Evolutionary conservation across 441 rosid genomes (phyloP), one percentile per base, ranked within the genome.

Genomic region (Adansonia gregorii): DNA sequence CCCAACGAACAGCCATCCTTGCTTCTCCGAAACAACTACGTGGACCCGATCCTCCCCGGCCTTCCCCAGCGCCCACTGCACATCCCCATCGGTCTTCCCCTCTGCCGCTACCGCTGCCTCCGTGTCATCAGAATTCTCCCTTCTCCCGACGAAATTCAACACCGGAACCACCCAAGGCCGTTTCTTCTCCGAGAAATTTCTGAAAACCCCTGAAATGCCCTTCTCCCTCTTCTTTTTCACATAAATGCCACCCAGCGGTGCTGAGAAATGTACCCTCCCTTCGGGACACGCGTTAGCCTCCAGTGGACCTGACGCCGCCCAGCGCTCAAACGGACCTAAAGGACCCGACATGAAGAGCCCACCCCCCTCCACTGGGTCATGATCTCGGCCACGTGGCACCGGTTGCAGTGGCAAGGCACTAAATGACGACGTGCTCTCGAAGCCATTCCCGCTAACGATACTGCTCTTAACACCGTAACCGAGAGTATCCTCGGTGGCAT

Each of bases 21-120:
- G 97, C 87, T 95, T 95, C 86, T 95, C 99, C 45, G 97, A 93
- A 67, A 95, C 95, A 43, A 94, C 99, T 74, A 95, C 93, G 58
- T 95, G 99, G 27, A 95, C 99, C 72, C 98, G 88, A 64, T 95
- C 99, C 88, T 95, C 99, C 12, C 99, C 99, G 0, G 99, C 98
- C 84, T 95, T 95, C 46, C 97, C 99, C 78, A 92, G 78, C 76
- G 97, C 98, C 99, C 99, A 95, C 84, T 95, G 95, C 60, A 95
- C 93, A 78, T 88, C 88, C 14, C 87, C 83, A 80, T 87, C 88
- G 17, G 77, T 82, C 69, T 76, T 87, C 4, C 74, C 68, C 59
- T 74, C 72, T 75, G 61, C 76, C 58, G 45, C 68, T 20, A 77
- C 85, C 0, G 77, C 76, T 4, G 71, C 82, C 8, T 76, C 88